Evolutionary conservation across 2,329 filamentous ascomycete genomes (phyloP).

Genomic region (Colletotrichum caudatum): DNA sequence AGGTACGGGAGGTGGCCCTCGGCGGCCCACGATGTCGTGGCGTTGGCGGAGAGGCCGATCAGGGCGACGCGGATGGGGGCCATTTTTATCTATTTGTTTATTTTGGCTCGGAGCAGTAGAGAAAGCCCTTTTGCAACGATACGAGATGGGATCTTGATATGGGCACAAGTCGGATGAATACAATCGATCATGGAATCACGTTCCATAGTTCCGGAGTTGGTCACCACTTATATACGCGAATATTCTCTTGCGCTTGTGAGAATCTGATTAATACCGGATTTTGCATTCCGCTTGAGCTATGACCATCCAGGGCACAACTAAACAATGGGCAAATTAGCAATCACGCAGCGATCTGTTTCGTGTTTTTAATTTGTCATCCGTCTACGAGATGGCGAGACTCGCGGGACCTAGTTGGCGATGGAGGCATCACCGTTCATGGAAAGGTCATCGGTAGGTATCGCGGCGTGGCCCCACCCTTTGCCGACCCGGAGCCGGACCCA

Average conservation of each 20-base stretch:
- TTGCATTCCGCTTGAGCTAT: conserved; percentile 14
- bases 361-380: background rate
- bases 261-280: background rate
- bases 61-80: conserved; percentile 63
- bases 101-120: background rate
- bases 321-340: conserved; percentile 2
- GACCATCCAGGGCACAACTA: background rate
- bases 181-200: no score
- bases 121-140: no score
- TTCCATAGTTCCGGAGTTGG: background rate
- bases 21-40: conserved; percentile 66
- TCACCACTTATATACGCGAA: background rate
- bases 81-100: background rate
- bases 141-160: background rate
- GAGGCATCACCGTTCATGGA: conserved; percentile 9
- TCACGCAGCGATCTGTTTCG: background rate
- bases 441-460: background rate
- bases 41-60: conserved; percentile 66
- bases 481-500: conserved; percentile 1
- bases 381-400: background rate
- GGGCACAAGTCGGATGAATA: background rate
- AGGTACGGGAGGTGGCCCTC: conserved; percentile 71
- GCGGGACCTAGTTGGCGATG: background rate
- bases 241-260: background rate
- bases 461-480: background rate